Evolutionary conservation across 2,329 filamentous ascomycete genomes (phyloP).

Genomic region (Microdochium paspali): DNA sequence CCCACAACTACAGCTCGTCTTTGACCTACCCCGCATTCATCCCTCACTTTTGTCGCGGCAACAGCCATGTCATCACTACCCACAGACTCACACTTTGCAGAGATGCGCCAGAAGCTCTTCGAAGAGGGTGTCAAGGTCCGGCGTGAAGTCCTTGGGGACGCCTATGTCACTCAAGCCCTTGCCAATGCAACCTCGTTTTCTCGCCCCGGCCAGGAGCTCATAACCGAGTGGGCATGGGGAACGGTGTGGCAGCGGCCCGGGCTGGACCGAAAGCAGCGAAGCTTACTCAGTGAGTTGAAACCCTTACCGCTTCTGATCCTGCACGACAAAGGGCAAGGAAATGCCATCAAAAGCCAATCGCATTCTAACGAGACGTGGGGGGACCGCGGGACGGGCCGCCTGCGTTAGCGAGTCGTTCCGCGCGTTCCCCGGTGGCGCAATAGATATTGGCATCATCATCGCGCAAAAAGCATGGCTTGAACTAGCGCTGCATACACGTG

Average conservation of each 20-base stretch:
- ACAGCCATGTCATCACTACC: too few species aligned
- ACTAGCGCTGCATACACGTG: conserved; percentile 51
- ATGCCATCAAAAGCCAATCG: too few species aligned
- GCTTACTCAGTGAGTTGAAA: conserved; percentile 39
- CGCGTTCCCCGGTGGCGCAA: too few species aligned
- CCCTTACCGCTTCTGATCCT: too few species aligned
- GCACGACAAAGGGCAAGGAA: too few species aligned
- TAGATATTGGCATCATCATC: conserved; percentile 27
- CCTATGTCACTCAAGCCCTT: conserved; percentile 49
- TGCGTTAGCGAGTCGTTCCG: too few species aligned
- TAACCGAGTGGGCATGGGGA: conserved; percentile 51
- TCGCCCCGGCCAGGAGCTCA: conserved; percentile 49
- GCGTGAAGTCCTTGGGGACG: conserved; percentile 48
- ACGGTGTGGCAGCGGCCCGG: conserved; percentile 54
- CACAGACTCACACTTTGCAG: too few species aligned
- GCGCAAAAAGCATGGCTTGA: conserved; percentile 51
- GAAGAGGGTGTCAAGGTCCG: conserved; percentile 52
- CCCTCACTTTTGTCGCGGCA: too few species aligned
- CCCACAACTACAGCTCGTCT: too few species aligned
- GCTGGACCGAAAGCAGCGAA: conserved; percentile 49
- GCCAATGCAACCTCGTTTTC: conserved; percentile 50
- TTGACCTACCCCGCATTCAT: too few species aligned
- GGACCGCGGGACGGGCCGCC: too few species aligned
- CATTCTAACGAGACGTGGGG: too few species aligned
- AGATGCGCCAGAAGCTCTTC: conserved; percentile 49